These are phyloP conservation scores for Penicillium longicatenatum DNA, from an alignment of 495 filamentous ascomycete species.

Conservation along the genomic window DNA sequence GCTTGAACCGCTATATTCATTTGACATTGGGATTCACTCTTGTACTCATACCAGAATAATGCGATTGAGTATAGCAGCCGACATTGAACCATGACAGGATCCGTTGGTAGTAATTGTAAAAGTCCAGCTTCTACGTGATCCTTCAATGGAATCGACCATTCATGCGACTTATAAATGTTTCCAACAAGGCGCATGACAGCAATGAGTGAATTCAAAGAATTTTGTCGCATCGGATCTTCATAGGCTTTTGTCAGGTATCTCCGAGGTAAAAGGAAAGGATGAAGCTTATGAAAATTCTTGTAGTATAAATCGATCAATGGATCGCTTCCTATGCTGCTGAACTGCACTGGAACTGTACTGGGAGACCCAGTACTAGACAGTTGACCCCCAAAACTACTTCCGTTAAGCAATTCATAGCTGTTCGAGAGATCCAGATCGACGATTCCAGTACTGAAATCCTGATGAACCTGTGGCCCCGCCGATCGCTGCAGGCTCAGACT, in stretches of 20 bases:
- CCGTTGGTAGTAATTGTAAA: constrained; percentile 57
- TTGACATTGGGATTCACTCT: constrained; percentile 23
- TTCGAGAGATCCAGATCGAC: constrained; percentile 5
- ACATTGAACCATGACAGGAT: constrained; percentile 31
- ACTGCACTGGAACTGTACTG: constrained; percentile 1
- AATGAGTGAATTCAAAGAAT: constrained; percentile 22
- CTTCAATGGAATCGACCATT: constrained; percentile 25
- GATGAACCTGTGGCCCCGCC: neutral
- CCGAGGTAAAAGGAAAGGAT: constrained; percentile 29
- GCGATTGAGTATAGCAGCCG: constrained; percentile 36
- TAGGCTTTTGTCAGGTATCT: constrained; percentile 17
- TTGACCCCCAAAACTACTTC: neutral
- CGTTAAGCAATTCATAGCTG: constrained; percentile 4
- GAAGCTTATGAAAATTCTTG: constrained; percentile 30
- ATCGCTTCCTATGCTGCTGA: constrained; percentile 21
- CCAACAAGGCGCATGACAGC: constrained; percentile 28
- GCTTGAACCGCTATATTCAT: constrained; percentile 35
- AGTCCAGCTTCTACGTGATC: constrained; percentile 39
- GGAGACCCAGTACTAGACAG: neutral
- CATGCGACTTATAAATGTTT: constrained; percentile 23
- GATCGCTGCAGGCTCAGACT: constrained; percentile 4
- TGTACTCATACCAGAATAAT: constrained; percentile 36
- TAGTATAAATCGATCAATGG: constrained; percentile 33
- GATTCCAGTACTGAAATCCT: constrained; percentile 8
- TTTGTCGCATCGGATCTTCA: constrained; percentile 24